Evolutionary conservation across 495 filamentous ascomycete genomes (phyloP), one percentile per base, ranked within the genome.

Genomic region (Echria macrotheca): DNA sequence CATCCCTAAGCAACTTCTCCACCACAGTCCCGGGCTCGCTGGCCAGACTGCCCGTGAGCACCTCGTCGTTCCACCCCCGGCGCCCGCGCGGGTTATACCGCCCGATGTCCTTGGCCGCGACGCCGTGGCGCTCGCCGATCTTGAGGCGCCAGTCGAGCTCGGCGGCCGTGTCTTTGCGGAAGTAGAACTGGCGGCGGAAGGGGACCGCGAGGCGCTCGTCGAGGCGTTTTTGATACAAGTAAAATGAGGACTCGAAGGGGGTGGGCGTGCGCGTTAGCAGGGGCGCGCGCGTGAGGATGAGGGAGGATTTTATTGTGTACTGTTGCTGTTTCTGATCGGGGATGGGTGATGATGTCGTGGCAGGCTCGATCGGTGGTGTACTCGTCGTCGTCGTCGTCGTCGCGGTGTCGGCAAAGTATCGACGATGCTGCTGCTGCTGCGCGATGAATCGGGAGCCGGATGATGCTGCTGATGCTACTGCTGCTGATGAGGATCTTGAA

Each of bases 171-270:
- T 85, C 89, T 54, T 83, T 84, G 75, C 94, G 95, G 84, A 89
- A 95, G 78, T 95, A 99, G 69, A 96, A 93, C 65, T 87, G 89
- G 44, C 85, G 80, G 14, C 84, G 86, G 72, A 99, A 99, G 2
- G 91, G 91, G 7, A 91, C 76, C 9, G 82, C 80, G 24, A 96
- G 75, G 9, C 93, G 89, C 72, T 99, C 93, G 68, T 99, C 95
- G 44, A 99, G 77, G 10, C 93, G 89, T 51, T 88, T 87, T 70
- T 99, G 93, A 73, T 99, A 99, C 66, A 97, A 87, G 74, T 83
- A 93, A 72, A 79, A 96, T 43, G 91, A 75, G 64, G 88, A 84
- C 68, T 99, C 93, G 67, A 99, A 97, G 10, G 86, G 75, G 25
- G 83, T 84, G 14, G 89, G 84, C 42, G 84, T 74, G 51, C 85